Conservation (phyloP, 2,329 filamentous ascomycete genomes). For the Neurospora crassa region DNA sequence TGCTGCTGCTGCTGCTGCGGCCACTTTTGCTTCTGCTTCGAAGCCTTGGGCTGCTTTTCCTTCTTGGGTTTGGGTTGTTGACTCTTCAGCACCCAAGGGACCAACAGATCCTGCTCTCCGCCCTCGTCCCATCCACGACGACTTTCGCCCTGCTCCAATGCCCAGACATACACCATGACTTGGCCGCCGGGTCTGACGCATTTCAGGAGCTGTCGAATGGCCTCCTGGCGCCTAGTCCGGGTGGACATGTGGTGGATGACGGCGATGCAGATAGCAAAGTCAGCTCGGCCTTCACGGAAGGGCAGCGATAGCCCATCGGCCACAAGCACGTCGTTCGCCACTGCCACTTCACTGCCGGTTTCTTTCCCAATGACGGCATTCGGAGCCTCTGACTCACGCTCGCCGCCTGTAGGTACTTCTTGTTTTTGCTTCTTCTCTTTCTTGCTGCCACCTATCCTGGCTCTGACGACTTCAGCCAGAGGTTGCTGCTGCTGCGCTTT, state of each 20-base stretch:
- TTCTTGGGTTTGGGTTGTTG: conserved; percentile 19
- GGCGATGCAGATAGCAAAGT: conserved; percentile 91
- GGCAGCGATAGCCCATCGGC: conserved; percentile 80
- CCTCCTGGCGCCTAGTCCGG: conserved; percentile 58
- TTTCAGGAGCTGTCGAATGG: conserved; percentile 60
- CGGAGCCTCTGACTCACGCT: neutral
- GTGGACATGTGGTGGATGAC: conserved; percentile 93
- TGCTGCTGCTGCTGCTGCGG: conserved; percentile 1
- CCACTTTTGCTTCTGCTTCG: conserved; percentile 6
- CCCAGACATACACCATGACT: conserved; percentile 87
- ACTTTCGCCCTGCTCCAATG: conserved; percentile 80
- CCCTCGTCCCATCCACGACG: conserved; percentile 81
- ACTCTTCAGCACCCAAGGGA: conserved; percentile 75
- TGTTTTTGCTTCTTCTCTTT: neutral
- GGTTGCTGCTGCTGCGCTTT: conserved; percentile 5
- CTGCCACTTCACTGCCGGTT: neutral
- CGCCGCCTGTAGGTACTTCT: neutral
- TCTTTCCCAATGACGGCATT: neutral
- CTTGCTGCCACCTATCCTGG: neutral
- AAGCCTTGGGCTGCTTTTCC: conserved; percentile 18
- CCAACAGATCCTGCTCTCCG: conserved; percentile 81
- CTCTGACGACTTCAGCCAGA: conserved; percentile 2
- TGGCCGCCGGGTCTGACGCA: conserved; percentile 52
- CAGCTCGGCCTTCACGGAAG: conserved; percentile 50
- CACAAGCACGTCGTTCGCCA: conserved; percentile 56